Conservation (phyloP, 345 rosid species). For the Hibiscus tridactylites region DNA sequence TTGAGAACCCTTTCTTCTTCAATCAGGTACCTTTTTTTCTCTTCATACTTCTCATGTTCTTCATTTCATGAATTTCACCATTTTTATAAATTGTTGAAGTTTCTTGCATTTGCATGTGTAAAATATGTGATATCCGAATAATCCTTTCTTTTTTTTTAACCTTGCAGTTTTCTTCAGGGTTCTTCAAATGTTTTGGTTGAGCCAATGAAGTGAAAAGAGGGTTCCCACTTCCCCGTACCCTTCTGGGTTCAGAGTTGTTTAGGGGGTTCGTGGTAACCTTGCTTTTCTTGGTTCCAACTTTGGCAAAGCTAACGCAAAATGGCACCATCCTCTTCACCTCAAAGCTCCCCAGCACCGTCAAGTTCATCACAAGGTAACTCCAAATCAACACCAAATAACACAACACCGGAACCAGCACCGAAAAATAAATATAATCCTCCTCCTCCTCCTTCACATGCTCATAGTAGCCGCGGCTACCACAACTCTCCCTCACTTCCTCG, state of each 20-base stretch:
- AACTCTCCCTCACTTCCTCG: not conserved
- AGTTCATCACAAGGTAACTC: not conserved
- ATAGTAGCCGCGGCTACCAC: not conserved
- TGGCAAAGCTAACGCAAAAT: not conserved
- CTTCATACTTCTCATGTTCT: not conserved
- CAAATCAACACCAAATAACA: constrained; percentile 3
- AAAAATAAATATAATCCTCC: not conserved
- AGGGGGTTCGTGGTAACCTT: not conserved
- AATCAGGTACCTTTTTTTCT: constrained; percentile 22
- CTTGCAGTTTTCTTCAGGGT: constrained; percentile 23
- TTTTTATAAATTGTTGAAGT: not conserved
- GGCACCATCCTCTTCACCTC: not conserved
- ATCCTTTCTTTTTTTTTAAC: not conserved
- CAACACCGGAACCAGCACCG: not conserved
- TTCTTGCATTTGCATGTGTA: not conserved
- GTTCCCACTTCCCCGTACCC: not conserved
- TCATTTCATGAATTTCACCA: not conserved
- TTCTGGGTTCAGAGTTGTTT: not conserved
- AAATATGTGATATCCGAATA: not conserved
- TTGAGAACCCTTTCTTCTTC: constrained; percentile 30
- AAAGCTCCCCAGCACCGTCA: constrained; percentile 10
- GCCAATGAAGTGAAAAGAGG: constrained; percentile 28
- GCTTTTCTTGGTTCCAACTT: not conserved
- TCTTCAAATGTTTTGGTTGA: constrained; percentile 14
- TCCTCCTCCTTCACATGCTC: not conserved